phyloP scores from a whole-genome alignment of 345 rosid species.

The Citrus medica region DNA sequence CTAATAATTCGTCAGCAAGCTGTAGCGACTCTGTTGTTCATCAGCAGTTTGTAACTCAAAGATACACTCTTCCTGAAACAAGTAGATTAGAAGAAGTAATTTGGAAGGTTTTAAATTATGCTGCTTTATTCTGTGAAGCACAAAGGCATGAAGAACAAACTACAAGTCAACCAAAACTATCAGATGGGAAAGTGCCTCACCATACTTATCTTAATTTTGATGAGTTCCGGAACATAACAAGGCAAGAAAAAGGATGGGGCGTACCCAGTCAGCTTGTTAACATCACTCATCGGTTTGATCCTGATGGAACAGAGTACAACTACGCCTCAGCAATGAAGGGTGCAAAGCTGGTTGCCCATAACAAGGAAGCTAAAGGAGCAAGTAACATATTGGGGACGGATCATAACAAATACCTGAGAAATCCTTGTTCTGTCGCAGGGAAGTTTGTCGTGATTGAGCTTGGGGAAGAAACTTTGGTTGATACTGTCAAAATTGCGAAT shows the following conservation, averaged over 20 bases:
- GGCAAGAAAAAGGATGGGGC: slow-evolving; percentile 39
- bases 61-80: slow-evolving; percentile 33
- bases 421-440: slow-evolving; percentile 70
- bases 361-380: slow-evolving; percentile 94
- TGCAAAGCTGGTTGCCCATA: slow-evolving; percentile 79
- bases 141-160: slow-evolving; percentile 27
- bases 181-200: slow-evolving; percentile 29
- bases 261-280: slow-evolving; percentile 44
- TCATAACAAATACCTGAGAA: slow-evolving; percentile 79
- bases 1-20: slow-evolving; percentile 28
- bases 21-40: slow-evolving; percentile 29
- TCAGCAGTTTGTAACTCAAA: slow-evolving; percentile 28
- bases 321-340: slow-evolving; percentile 81
- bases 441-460: slow-evolving; percentile 88
- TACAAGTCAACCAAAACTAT: slow-evolving; percentile 12
- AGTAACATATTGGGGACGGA: slow-evolving; percentile 74
- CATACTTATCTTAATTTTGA: slow-evolving; percentile 54
- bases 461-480: slow-evolving; percentile 83
- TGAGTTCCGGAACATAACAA: slow-evolving; percentile 48
- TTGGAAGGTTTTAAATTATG: slow-evolving; percentile 40
- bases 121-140: slow-evolving; percentile 41
- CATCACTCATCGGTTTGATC: slow-evolving; percentile 75
- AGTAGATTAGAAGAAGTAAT: slow-evolving; percentile 46
- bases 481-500: slow-evolving; percentile 79
- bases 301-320: slow-evolving; percentile 83